Evolutionary conservation across 805 yeast genomes (phyloP).

Genomic region (Lipomyces orientalis): DNA sequence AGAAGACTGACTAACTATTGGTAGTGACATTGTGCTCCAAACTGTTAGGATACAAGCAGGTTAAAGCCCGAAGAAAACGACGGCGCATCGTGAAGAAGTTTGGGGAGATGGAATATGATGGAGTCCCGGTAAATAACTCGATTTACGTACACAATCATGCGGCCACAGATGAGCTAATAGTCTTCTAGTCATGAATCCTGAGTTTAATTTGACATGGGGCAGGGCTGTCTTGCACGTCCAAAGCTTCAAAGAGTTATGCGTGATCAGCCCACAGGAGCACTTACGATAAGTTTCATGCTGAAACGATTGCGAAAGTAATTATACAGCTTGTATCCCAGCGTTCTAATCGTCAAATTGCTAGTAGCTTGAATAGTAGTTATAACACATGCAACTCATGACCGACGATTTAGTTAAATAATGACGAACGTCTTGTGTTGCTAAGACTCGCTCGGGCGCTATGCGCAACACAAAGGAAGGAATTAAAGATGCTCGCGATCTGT

Average conservation of each 20-base stretch:
- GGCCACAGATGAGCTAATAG: neutral
- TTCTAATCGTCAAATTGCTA: neutral
- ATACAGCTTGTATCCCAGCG: neutral
- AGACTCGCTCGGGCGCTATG: neutral
- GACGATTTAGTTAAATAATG: no score
- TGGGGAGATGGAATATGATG: conserved; percentile 36
- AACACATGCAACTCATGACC: no score
- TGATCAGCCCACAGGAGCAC: neutral
- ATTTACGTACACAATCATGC: neutral
- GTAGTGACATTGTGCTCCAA: conserved; percentile 30
- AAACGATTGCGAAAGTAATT: neutral
- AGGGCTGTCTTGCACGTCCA: neutral
- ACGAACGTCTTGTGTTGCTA: neutral
- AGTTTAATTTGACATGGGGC: neutral
- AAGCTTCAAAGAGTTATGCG: neutral
- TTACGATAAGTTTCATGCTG: neutral
- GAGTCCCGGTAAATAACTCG: conserved; percentile 29
- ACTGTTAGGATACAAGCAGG: conserved; percentile 26
- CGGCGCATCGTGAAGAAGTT: conserved; percentile 28
- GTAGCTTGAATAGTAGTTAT: neutral
- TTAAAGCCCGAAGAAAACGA: conserved; percentile 30
- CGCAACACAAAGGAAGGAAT: neutral
- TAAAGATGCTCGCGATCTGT: neutral
- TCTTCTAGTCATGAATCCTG: neutral
- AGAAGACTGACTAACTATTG: neutral